Evolutionary conservation across 1,139 yeast species (phyloP).

Genomic region (Lodderomyces elongisporus): DNA sequence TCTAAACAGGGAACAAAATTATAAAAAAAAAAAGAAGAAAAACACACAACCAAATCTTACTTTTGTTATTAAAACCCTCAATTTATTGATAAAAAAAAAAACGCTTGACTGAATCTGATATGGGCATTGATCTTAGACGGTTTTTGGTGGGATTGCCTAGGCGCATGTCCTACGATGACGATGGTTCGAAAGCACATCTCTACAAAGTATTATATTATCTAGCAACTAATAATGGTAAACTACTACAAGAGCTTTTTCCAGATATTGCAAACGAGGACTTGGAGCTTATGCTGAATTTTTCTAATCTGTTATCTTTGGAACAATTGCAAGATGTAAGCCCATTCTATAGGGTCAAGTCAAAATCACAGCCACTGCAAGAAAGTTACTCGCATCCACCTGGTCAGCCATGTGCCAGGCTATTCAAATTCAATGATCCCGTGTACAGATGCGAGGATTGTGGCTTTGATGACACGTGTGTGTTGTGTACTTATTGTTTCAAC

Average conservation of each 20-base stretch:
- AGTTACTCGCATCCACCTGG: conserved; percentile 23
- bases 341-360: conserved; percentile 12
- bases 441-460: conserved; percentile 66
- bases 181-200: conserved; percentile 16
- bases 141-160: conserved; percentile 28
- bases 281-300: neutral
- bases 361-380: conserved; percentile 2
- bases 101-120: conserved; percentile 16
- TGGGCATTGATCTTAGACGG: conserved; percentile 19
- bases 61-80: too few relatives aligned
- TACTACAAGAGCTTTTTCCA: conserved; percentile 24
- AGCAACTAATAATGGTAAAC: conserved; percentile 28
- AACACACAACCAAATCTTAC: too few relatives aligned
- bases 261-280: conserved; percentile 8
- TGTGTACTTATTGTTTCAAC: conserved; percentile 68
- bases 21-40: too few relatives aligned
- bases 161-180: conserved; percentile 15
- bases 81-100: too few relatives aligned
- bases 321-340: conserved; percentile 13
- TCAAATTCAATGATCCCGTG: conserved; percentile 56
- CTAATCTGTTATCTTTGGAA: conserved; percentile 14
- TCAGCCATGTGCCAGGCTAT: conserved; percentile 59
- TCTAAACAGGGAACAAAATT: too few relatives aligned
- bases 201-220: conserved; percentile 28
- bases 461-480: conserved; percentile 68